These are phyloP conservation scores for Aspergillus egyptiacus DNA, from an alignment of 495 filamentous ascomycete species.

Conservation along the genomic window DNA sequence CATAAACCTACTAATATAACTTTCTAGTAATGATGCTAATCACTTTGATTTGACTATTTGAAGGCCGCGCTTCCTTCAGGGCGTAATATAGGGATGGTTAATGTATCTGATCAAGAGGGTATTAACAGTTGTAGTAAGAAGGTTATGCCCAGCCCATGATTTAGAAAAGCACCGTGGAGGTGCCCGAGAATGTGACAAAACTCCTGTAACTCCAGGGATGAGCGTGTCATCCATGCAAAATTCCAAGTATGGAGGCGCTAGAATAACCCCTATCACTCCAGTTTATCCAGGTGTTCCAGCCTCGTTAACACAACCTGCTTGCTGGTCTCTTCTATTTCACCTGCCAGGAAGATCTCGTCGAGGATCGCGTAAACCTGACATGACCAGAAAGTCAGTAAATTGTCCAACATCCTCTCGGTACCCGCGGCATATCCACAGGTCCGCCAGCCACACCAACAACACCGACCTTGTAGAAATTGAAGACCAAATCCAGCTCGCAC, in stretches of 20 bases:
- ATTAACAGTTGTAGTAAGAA: background rate
- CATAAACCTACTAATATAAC: too few species aligned
- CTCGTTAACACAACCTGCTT: slow-evolving; percentile 95
- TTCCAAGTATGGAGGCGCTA: slow-evolving; percentile 1
- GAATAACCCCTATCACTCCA: slow-evolving; percentile 55
- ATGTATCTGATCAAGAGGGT: slow-evolving; percentile 9
- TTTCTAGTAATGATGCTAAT: background rate
- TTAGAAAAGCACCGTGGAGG: background rate
- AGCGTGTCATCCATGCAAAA: slow-evolving; percentile 20
- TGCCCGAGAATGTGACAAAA: background rate
- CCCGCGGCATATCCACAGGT: background rate
- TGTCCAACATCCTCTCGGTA: background rate
- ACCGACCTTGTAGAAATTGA: slow-evolving; percentile 88
- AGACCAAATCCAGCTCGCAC: slow-evolving; percentile 97
- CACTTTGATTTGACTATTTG: slow-evolving; percentile 1
- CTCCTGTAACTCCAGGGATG: slow-evolving; percentile 19
- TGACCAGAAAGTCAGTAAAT: slow-evolving; percentile 11
- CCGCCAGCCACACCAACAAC: background rate
- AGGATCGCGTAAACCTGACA: slow-evolving; percentile 91
- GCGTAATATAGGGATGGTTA: background rate
- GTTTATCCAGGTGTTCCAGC: slow-evolving; percentile 91
- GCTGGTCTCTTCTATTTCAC: slow-evolving; percentile 96
- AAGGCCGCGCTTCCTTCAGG: background rate
- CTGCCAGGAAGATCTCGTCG: slow-evolving; percentile 94
- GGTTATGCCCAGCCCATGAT: background rate